phyloP scores from a whole-genome alignment of 768 basidiomycete genomes.

The Galerina marginata region DNA sequence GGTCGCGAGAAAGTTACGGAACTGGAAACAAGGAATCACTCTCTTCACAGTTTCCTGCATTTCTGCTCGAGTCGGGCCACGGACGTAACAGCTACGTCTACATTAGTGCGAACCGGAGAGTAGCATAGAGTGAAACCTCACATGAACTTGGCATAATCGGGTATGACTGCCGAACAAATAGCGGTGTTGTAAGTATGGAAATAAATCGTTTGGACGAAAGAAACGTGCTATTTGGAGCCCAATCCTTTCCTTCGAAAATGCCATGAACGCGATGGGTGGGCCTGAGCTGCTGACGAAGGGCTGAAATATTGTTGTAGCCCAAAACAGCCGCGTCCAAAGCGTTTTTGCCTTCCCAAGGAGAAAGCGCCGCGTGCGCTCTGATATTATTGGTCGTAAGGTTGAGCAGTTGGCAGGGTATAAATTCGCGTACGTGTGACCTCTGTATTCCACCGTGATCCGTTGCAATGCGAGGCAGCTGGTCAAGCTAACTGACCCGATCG shows the following conservation, averaged over 20 bases:
- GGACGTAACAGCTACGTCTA: conserved; percentile 64
- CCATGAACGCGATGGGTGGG: conserved; percentile 84
- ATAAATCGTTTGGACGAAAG: not conserved
- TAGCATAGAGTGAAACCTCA: conserved; percentile 34
- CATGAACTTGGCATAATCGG: conserved; percentile 79
- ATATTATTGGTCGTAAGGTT: not conserved
- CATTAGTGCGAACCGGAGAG: not conserved
- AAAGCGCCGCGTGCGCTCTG: conserved; percentile 79
- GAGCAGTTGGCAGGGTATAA: not conserved
- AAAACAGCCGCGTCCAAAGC: conserved; percentile 88
- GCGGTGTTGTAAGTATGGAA: not conserved
- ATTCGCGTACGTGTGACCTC: conserved; percentile 70
- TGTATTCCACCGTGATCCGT: conserved; percentile 64
- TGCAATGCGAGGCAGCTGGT: conserved; percentile 68
- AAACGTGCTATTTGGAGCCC: conserved; percentile 71
- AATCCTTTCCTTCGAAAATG: conserved; percentile 75
- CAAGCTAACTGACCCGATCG: conserved; percentile 68
- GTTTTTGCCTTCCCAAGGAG: conserved; percentile 86
- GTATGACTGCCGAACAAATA: conserved; percentile 61
- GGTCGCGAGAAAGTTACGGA: conserved; percentile 24
- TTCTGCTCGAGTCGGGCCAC: conserved; percentile 71
- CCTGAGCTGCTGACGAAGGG: conserved; percentile 80
- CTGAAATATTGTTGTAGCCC: conserved; percentile 80
- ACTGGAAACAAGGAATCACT: conserved; percentile 78
- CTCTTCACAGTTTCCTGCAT: conserved; percentile 61